Evolutionary conservation across 148 eudicot genomes (phyloP).

Genomic region (Nyssa sinensis): DNA sequence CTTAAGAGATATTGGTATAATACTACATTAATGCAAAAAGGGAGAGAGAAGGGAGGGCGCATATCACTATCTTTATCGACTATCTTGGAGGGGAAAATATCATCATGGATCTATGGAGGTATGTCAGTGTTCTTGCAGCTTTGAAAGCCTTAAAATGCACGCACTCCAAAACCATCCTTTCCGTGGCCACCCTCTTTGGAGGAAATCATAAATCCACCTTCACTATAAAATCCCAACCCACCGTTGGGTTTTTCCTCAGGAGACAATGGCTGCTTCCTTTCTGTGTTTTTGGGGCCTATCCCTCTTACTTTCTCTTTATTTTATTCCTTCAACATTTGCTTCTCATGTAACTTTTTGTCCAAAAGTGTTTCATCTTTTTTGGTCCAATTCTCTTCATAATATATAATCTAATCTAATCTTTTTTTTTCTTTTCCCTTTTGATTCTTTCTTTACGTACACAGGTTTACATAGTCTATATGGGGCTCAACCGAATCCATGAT

Average conservation of each 20-base stretch:
- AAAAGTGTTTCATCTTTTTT: conserved; percentile 1
- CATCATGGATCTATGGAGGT: conserved; percentile 12
- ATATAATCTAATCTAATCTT: neutral
- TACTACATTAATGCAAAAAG: neutral
- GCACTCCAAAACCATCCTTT: conserved; percentile 3
- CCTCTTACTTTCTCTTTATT: conserved; percentile 30
- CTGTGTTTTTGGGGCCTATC: conserved; percentile 28
- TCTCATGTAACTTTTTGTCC: conserved; percentile 23
- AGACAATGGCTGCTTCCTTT: conserved; percentile 28
- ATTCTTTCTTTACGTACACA: conserved; percentile 22
- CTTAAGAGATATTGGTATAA: neutral
- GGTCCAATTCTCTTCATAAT: neutral
- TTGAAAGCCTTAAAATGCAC: conserved; percentile 18
- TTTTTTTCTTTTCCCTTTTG: too few species aligned
- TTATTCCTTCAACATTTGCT: conserved; percentile 27
- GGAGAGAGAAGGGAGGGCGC: too few species aligned
- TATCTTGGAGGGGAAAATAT: conserved; percentile 17
- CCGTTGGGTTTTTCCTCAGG: conserved; percentile 15
- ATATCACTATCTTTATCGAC: neutral
- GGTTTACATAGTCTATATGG: conserved; percentile 53
- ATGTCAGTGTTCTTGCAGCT: conserved; percentile 18
- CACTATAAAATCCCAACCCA: conserved; percentile 24
- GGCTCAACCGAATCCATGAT: conserved; percentile 30
- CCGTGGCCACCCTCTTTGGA: neutral
- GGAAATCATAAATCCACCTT: neutral